Base-by-base conservation (phyloP, 805 yeast genomes). In the Lipomyces lipofer region DNA sequence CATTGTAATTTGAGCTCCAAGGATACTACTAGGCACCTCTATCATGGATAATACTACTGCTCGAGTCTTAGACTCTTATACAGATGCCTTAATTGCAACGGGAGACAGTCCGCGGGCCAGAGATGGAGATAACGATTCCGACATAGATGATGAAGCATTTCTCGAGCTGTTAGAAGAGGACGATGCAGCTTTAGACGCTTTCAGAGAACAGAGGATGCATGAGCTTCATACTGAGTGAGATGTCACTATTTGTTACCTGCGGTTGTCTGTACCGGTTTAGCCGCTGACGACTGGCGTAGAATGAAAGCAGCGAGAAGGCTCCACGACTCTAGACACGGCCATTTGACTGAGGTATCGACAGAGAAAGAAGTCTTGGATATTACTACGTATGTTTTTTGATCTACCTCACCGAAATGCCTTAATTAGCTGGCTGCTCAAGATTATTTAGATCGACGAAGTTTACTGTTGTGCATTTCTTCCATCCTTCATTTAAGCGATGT, bases 141-240 rank as follows among this genome's bases (percentile, higher is more conserved):
- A 63, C 9, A 50, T 59, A 10, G 66, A 64, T 52, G 66, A 64
- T 43, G 63, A 63, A 15, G 67, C 68, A 17, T 59, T 43, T 50
- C 49, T 65, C 39, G 69, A 62, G 32, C 53, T 50, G 32, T 57
- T 56, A 24, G 78, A 83, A 36, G 81, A 82, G 36, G 79, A 78
- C 32, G 75, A 42, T 42, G 73, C 19, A 1, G 83, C 80, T 42
- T 63, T 79, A 29, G 66, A 73, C 2, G 73, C 70, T 19, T 85
- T 83, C 63, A 73, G 94, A 67, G 92, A 84, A 63, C 74, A 75
- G 60, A 72, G 95, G 30, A 71, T 86, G 47, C 78, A 82, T 51
- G 82, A 85, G 61, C 69, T 85, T 30, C 72, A 79, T 1, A 66
- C 71, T 69, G 71, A 74, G 69, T 56, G 64, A 65, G 55, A 52